phyloP scores from a whole-genome alignment of 2,329 filamentous ascomycete genomes.

The Simplicillium aogashimaense region DNA sequence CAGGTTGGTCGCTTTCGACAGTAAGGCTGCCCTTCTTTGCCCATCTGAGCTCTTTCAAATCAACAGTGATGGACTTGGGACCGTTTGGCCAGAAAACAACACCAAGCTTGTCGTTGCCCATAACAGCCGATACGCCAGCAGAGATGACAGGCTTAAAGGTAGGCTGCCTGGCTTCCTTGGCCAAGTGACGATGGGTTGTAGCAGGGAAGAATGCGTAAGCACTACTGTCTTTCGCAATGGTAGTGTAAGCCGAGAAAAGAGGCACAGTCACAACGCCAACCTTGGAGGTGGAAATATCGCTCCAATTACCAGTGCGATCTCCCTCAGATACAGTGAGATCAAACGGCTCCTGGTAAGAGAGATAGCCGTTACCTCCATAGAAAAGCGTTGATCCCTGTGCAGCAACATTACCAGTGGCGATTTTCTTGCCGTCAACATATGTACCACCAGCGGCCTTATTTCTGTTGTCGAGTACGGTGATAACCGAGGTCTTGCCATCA shows the following conservation, averaged over 20 bases:
- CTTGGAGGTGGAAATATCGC: conserved; percentile 12
- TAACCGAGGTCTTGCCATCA: conserved; percentile 4
- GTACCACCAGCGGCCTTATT: conserved; percentile 6
- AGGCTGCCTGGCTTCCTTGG: conserved; percentile 5
- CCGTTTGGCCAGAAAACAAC: conserved; percentile 14
- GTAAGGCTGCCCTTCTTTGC: conserved; percentile 7
- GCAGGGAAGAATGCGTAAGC: conserved; percentile 12
- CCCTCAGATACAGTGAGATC: conserved; percentile 10
- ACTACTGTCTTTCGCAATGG: conserved; percentile 3
- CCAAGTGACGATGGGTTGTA: conserved; percentile 5
- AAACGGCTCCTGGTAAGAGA: conserved; percentile 10
- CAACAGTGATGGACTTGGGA: conserved; percentile 7
- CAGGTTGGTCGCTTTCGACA: conserved; percentile 9
- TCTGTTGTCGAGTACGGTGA: conserved; percentile 13
- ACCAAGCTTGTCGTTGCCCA: conserved; percentile 8
- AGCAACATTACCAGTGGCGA: not conserved
- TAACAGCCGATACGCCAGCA: conserved; percentile 9
- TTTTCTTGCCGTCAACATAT: conserved; percentile 5
- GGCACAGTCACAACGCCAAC: conserved; percentile 7
- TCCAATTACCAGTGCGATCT: conserved; percentile 12
- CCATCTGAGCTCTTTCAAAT: conserved; percentile 10
- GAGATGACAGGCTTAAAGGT: conserved; percentile 8
- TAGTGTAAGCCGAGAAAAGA: conserved; percentile 13
- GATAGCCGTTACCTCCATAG: conserved; percentile 13
- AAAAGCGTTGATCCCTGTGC: conserved; percentile 6